Base-by-base conservation (phyloP, 1,284 basidiomycete species). In the Tylopilus sp. region DNA sequence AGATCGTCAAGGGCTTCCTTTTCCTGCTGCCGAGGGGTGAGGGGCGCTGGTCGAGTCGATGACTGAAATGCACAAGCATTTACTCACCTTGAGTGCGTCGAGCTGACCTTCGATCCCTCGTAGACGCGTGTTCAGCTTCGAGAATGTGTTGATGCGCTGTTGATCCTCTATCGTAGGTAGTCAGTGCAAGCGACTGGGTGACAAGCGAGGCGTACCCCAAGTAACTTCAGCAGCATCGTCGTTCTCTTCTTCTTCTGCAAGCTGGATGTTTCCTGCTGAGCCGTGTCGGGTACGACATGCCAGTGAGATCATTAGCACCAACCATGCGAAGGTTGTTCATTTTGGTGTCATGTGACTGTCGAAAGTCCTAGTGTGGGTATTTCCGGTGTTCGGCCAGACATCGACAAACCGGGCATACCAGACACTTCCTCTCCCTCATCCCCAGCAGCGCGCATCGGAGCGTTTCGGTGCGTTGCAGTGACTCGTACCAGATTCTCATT, bases 1-100 rank as follows among this genome's bases (percentile, higher is more conserved):
- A 98, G 85, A 75, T 98, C 95, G 70, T 98, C 96, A 18, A 98
- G 86, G 10, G 95, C 92, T 73, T 98, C 96, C 78, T 96, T 97
- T 80, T 97, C 95, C 84, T 94, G 90, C 92, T 96, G 76, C 19
- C 61, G 38, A 62, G 47, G 60, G 49, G 51, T 54, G 38, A 69
- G 63, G 32, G 29, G 68, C 60, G 49, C 16, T 10, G 39, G n/a
- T n/a, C n/a, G n/a, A n/a, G n/a, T n/a, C n/a, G n/a, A n/a, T 18
- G 18, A 32, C 29, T 9, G 41, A 39, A 9, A 24, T n/a, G 15
- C 32, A 39, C n/a, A 3, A 24, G 19, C 13, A 32, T 18, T 19
- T 52, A 63, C 78, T 29, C 57, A 95, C 95, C 86, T 92, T 92
- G 70, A 95, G 86, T 38, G 80, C 80, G 60, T 89, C 85, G 51